Percentiles rank a stretch among this genome's conserved stretches.
These are phyloP conservation scores for Coemansia sp. DNA, from an alignment of 192 early-diverging fungal genomes.

Conservation along the genomic window DNA sequence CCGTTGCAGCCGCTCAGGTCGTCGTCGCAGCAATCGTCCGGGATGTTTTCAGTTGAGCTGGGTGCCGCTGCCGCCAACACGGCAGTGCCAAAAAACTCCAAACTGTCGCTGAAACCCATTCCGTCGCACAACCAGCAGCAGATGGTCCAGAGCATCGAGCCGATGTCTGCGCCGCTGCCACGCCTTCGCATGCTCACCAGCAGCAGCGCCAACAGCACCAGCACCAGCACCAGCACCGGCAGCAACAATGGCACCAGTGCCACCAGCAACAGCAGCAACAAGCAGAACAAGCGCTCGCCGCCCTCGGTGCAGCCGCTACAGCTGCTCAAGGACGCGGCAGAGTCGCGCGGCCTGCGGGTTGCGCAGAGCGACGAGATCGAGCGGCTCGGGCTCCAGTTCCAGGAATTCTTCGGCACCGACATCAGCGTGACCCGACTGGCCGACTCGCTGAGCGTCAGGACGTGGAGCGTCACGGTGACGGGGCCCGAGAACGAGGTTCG, in stretches of 20 bases:
- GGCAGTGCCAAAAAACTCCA: constrained; percentile 10
- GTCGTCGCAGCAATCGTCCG: not conserved
- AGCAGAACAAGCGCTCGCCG: constrained; percentile 6
- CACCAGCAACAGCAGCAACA: not conserved
- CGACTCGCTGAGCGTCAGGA: constrained; percentile 48
- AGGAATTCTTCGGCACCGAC: constrained; percentile 56
- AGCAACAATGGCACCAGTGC: constrained; percentile 11
- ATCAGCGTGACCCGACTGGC: constrained; percentile 50
- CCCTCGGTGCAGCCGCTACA: constrained; percentile 25
- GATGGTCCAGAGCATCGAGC: constrained; percentile 20
- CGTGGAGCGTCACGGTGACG: constrained; percentile 72
- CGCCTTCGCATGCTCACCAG: constrained; percentile 37
- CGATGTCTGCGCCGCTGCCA: constrained; percentile 42
- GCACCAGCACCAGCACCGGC: constrained; percentile 13
- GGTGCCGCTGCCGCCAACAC: constrained; percentile 5
- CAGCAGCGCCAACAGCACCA: constrained; percentile 10
- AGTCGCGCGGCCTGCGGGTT: constrained; percentile 3
- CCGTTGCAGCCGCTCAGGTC: constrained; percentile 7
- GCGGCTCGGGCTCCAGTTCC: constrained; percentile 49
- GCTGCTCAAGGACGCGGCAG: constrained; percentile 22
- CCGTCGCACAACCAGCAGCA: not conserved
- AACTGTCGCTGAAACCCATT: constrained; percentile 25
- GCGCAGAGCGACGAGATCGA: constrained; percentile 38
- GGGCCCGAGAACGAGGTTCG: constrained; percentile 80
- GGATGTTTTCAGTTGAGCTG: not conserved